Evolutionary conservation across 768 basidiomycete genomes (phyloP).

Genomic region (Roridomyces roridus): DNA sequence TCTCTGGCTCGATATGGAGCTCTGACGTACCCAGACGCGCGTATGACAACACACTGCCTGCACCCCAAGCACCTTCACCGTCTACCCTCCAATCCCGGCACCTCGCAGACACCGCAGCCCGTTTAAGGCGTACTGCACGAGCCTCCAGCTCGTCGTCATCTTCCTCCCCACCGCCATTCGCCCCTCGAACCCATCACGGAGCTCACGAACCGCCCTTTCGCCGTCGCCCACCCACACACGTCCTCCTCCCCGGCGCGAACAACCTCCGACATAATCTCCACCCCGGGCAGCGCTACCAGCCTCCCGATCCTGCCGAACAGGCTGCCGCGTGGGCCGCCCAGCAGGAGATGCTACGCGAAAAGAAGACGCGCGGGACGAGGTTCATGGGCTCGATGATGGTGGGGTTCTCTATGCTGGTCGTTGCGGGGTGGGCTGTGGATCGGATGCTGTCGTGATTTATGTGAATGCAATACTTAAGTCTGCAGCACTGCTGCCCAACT

Average conservation of each 20-base stretch:
- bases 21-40: constrained; percentile 8
- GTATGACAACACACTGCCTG: constrained; percentile 23
- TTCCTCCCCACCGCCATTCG: not conserved
- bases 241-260: constrained; percentile 8
- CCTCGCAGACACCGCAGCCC: constrained; percentile 22
- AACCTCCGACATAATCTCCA: constrained; percentile 14
- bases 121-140: constrained; percentile 15
- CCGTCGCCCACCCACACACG: not conserved
- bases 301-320: constrained; percentile 18
- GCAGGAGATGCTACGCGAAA: constrained; percentile 14
- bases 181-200: not conserved
- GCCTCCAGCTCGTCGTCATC: not conserved
- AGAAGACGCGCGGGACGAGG: constrained; percentile 17
- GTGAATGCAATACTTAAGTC: no score
- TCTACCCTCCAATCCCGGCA: constrained; percentile 20
- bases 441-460: no score
- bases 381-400: constrained; percentile 5
- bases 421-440: not conserved
- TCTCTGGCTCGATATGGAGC: no score
- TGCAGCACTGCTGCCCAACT: no score
- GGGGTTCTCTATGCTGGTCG: not conserved
- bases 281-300: constrained; percentile 22
- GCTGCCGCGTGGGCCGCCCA: constrained; percentile 14
- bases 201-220: constrained; percentile 11
- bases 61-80: not conserved